Conservation (phyloP, 768 basidiomycete genomes). For the Exsudoporus frostii region DNA sequence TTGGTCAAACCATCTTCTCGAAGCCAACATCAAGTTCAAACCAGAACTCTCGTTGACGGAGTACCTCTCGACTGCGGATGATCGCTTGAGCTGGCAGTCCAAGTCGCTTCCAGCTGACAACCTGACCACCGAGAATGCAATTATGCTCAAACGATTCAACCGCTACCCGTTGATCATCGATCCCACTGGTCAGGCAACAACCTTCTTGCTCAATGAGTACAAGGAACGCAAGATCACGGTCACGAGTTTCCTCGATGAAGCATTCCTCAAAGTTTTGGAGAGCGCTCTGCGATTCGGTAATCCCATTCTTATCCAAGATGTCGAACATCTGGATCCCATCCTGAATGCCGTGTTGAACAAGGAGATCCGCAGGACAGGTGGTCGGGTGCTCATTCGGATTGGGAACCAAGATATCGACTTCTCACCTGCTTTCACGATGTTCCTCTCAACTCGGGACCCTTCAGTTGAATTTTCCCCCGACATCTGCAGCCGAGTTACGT, state of each 20-base stretch:
- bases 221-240: constrained; percentile 95
- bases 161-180: constrained; percentile 98
- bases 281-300: constrained; percentile 99
- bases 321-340: constrained; percentile 96
- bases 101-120: constrained; percentile 95
- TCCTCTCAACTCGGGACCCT: constrained; percentile 95
- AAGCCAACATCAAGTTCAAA: constrained; percentile 91
- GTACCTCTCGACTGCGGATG: constrained; percentile 95
- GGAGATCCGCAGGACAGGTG: constrained; percentile 93
- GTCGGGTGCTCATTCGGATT: constrained; percentile 93
- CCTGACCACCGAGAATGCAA: constrained; percentile 97
- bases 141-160: constrained; percentile 97
- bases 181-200: constrained; percentile 95
- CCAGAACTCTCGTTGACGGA: constrained; percentile 89
- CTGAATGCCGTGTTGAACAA: constrained; percentile 96
- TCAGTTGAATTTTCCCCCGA: constrained; percentile 98
- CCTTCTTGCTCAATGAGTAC: constrained; percentile 92
- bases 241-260: constrained; percentile 97
- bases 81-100: constrained; percentile 93
- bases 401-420: constrained; percentile 99
- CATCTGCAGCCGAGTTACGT: constrained; percentile 95
- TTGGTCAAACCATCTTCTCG: constrained; percentile 86
- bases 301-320: constrained; percentile 95
- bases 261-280: constrained; percentile 97
- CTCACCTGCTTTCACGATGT: constrained; percentile 99